Evolutionary conservation across 2,329 filamentous ascomycete genomes (phyloP).

Genomic region (Aspergillus spinulosporus): DNA sequence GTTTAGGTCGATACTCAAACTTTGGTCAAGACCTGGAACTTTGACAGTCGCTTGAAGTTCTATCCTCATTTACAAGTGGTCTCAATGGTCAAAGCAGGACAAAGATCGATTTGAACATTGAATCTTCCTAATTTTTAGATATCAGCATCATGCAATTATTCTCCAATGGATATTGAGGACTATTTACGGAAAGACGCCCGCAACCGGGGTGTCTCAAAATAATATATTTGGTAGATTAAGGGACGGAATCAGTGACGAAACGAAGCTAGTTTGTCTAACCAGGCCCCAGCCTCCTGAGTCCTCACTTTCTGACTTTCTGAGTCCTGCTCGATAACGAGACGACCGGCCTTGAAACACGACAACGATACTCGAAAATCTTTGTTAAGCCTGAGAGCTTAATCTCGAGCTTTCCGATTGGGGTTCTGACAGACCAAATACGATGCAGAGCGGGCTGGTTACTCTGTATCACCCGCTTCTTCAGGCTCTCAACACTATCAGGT

Average conservation of each 20-base stretch:
- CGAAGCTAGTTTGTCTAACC: constrained; percentile 3
- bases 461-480: background rate
- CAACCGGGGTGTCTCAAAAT: constrained; percentile 3
- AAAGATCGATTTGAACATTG: background rate
- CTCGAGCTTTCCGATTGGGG: background rate
- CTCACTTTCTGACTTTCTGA: no score
- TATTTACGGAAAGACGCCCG: background rate
- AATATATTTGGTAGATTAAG: constrained; percentile 1
- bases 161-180: background rate
- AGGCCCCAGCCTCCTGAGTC: background rate
- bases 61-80: no score
- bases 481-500: background rate
- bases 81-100: background rate
- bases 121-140: background rate
- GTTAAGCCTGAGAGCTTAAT: background rate
- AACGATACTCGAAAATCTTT: background rate
- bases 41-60: no score
- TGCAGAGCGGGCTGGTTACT: background rate
- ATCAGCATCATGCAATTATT: background rate
- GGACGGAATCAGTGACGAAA: constrained; percentile 1
- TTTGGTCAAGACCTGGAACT: no score
- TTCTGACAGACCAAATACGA: background rate
- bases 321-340: background rate
- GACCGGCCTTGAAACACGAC: background rate
- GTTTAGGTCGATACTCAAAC: no score